Base-by-base conservation (phyloP, 2,329 filamentous ascomycete species). In the Corynespora cassiicola region DNA sequence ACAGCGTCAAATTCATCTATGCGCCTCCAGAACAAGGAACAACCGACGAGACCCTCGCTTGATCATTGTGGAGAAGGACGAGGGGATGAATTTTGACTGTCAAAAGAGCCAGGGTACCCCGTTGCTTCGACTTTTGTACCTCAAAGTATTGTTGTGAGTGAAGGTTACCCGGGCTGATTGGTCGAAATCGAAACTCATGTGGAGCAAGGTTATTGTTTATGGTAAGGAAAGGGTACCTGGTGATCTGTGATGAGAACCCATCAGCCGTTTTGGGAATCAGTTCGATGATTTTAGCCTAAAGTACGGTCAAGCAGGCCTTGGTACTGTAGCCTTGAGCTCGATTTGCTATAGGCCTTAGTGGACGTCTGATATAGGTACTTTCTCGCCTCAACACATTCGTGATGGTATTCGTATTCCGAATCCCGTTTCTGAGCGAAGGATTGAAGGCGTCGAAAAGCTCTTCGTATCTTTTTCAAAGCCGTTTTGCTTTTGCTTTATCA, bases 41-140 rank as follows among this genome's bases (percentile, higher is more conserved):
- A 45, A 56, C 47, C 36, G 47, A 45, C 51, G 47, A 41, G 56
- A 63, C 59, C 59, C 55, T 47, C 54, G 40, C 43, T 50, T 51
- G 50, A 34, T 52, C 45, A 56, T 50, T 61, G 56, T 63, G 59
- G 59, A 52, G 57, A 60, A 63, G 47, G 44, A 48, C 45, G 44
- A 41, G 27, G 20, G 15, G 16, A 26, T 11, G 49, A 41, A 43
- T 42, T 47, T 50, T 46, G 50, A 45, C 41, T 45, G 35, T 16
- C 15, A 6, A 21, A 23, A 16, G 39, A 42, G 34, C 52, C 54
- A 48, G 56, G 52, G 42, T 50, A 45, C 42, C 38, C 53, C 43
- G 39, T 42, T 30, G 26, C 20, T 32, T 34, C 32, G 41, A 31
- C 27, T 39, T 45, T 43, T 57, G 58, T 63, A 60, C 52, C 54